Evolutionary conservation across 129 eudicot genomes (phyloP), one percentile per base, ranked within the genome.

Genomic region (sunflower (Helianthus annuus)): DNA sequence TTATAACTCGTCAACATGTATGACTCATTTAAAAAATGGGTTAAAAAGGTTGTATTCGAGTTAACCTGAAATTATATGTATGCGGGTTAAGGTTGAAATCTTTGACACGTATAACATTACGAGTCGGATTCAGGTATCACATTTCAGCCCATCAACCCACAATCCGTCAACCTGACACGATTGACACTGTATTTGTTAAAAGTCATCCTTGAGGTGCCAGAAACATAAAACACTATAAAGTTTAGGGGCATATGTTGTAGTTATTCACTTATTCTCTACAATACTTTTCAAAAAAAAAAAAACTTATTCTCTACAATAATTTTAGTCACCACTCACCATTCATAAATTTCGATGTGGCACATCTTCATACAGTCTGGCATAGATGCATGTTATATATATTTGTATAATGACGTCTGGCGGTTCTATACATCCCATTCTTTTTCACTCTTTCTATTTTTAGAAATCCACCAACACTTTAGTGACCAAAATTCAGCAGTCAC

Each of bases 311-410:
- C 22, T 17, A 32, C 69, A 48, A 42, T 24, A 16, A n/a, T 29
- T 27, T 53, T 39, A 5, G 46, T 42, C 10, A 42, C 46, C 46
- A 42, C 46, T 16, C 14, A 60, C 70, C 71, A 60, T 39, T 29
- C 15, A 62, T 52, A 73, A 52, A 38, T 3, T 19, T 2, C 48
- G 71, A 68, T 27, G 76, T 79, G 83, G 68, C 72, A 68, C 22
- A 66, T 68, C 79, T 68, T 48, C 51, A 67, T 78, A 79, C 75
- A 22, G 11, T 61, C 36, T 15, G 64, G 16, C 53, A 66, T 5
- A 59, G 48, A 72, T 53, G 65, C 66, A 67, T 66, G 71, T 59
- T 69, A 19, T 12, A 52, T 29, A 52, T 29, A 52, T 24, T 24
- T n/a, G 52, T 54, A 56, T 57, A 32, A 8, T n/a, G 73, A 51